Conservation (phyloP, 257 asterid species). For the Capsicum rhomboideum region DNA sequence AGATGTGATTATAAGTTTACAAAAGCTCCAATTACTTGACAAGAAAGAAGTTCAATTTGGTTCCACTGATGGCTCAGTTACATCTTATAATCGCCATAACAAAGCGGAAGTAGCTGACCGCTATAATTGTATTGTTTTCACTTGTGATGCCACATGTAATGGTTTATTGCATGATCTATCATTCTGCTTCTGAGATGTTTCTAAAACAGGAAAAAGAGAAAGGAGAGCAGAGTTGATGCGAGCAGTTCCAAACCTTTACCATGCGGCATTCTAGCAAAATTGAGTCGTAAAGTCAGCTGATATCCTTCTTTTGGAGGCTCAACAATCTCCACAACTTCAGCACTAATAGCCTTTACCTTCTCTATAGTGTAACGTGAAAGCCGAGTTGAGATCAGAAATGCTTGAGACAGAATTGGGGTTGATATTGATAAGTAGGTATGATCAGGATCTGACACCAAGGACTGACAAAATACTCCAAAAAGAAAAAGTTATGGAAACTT, state of each 20-base stretch:
- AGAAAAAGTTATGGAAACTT: neutral
- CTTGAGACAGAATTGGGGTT: slow-evolving; percentile 70
- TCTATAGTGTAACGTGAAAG: slow-evolving; percentile 50
- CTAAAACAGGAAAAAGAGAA: neutral
- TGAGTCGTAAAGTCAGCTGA: slow-evolving; percentile 59
- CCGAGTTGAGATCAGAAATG: slow-evolving; percentile 29
- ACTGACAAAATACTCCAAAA: slow-evolving; percentile 25
- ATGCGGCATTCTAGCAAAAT: slow-evolving; percentile 37
- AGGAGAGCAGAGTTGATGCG: neutral
- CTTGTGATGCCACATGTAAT: neutral
- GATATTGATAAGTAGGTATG: slow-evolving; percentile 61
- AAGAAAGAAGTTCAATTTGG: neutral
- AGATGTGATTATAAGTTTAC: neutral
- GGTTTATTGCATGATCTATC: neutral
- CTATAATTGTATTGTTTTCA: neutral
- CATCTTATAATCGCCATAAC: neutral
- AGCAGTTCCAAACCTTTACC: slow-evolving; percentile 43
- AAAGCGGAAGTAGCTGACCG: neutral
- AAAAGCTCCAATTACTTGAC: neutral
- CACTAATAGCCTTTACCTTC: slow-evolving; percentile 51
- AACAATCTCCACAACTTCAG: slow-evolving; percentile 46
- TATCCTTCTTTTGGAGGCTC: slow-evolving; percentile 67
- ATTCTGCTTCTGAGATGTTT: neutral
- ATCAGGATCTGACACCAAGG: slow-evolving; percentile 49
- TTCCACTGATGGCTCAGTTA: neutral